phyloP scores from a whole-genome alignment of 1,284 basidiomycete genomes.

The Phaffia rhodozyma region DNA sequence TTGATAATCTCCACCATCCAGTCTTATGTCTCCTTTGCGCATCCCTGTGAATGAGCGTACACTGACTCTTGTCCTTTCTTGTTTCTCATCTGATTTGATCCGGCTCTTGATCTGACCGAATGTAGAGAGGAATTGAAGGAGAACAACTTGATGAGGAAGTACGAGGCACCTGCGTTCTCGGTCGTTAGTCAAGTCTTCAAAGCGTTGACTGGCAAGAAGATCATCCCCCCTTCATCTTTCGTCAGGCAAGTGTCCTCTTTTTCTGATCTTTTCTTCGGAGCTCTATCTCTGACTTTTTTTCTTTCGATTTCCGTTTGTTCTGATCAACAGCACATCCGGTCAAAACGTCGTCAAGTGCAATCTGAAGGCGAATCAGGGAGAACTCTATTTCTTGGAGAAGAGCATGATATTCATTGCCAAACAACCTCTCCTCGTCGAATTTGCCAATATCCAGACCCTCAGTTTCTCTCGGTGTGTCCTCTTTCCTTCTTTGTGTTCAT shows the following conservation, averaged over 20 bases:
- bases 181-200: slow-evolving; percentile 93
- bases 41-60: neutral
- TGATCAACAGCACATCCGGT: slow-evolving; percentile 29
- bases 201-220: slow-evolving; percentile 79
- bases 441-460: slow-evolving; percentile 80
- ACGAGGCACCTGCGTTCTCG: slow-evolving; percentile 80
- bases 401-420: slow-evolving; percentile 97
- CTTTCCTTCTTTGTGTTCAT: neutral
- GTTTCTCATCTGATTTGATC: neutral
- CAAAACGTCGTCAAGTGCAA: slow-evolving; percentile 73
- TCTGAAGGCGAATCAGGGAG: slow-evolving; percentile 92
- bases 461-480: slow-evolving; percentile 65
- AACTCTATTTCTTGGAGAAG: slow-evolving; percentile 96
- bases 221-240: slow-evolving; percentile 69
- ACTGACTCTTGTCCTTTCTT: neutral
- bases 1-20: neutral
- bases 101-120: neutral
- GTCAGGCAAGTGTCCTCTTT: slow-evolving; percentile 48
- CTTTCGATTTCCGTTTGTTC: slow-evolving; percentile 4
- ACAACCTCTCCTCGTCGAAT: slow-evolving; percentile 82
- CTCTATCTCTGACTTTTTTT: slow-evolving; percentile 6
- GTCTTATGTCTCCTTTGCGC: neutral
- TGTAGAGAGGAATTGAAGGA: slow-evolving; percentile 35
- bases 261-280: neutral
- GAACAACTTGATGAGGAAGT: slow-evolving; percentile 44